phyloP scores from a whole-genome alignment of 805 yeast genomes.

The Candida incommunis region DNA sequence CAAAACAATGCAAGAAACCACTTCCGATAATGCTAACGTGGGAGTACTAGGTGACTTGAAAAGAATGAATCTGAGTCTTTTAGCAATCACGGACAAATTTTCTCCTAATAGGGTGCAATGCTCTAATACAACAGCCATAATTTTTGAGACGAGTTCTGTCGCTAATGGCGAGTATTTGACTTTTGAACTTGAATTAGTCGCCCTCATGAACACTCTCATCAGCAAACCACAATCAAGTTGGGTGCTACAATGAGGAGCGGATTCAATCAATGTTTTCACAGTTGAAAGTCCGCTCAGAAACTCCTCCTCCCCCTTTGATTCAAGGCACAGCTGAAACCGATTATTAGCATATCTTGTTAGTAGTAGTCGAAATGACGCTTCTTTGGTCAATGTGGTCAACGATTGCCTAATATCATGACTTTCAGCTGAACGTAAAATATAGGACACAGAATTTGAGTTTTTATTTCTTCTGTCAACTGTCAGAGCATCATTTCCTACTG shows the following conservation, averaged over 20 bases:
- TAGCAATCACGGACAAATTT: background rate
- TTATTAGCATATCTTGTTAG: no score
- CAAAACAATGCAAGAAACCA: background rate
- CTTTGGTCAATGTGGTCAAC: no score
- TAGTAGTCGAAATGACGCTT: no score
- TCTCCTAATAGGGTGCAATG: background rate
- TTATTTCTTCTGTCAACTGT: no score
- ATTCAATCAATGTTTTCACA: no score
- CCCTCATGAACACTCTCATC: background rate
- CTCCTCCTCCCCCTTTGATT: no score
- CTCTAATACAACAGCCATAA: background rate
- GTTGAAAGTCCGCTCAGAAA: no score
- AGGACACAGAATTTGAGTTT: no score
- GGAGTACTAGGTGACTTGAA: background rate
- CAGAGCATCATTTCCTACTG: no score
- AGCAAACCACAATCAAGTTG: background rate
- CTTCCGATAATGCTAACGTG: background rate
- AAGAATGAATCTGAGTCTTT: background rate
- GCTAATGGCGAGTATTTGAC: background rate
- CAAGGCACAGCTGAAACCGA: no score
- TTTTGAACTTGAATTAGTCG: background rate
- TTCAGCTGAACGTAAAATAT: no score
- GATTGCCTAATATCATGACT: no score
- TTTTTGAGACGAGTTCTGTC: background rate
- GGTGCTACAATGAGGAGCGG: background rate